Evolutionary conservation across 208 protist genomes (phyloP).

Genomic region (Angomonas deanei): DNA sequence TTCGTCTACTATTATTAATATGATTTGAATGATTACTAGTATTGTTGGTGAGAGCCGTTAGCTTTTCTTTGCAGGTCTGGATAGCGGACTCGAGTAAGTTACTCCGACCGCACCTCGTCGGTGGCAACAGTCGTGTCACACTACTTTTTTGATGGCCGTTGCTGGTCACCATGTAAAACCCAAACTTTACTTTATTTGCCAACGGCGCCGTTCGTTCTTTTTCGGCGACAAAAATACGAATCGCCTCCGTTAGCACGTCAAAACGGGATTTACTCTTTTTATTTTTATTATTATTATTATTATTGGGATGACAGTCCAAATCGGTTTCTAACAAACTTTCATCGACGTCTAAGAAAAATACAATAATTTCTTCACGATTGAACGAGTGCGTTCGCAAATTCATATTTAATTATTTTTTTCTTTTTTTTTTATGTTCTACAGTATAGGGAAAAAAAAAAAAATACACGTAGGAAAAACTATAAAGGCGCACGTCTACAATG

Average conservation of each 20-base stretch:
- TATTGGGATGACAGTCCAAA: conserved; percentile 26
- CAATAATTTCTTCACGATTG: conserved; percentile 35
- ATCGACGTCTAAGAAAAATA: conserved; percentile 46
- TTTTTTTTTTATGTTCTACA: conserved; percentile 8
- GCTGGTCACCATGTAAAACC: neutral
- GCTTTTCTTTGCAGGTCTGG: too few species aligned
- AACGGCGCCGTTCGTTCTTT: neutral
- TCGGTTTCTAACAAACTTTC: conserved; percentile 17
- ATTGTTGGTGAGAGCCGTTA: too few species aligned
- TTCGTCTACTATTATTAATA: neutral
- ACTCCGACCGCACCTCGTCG: too few species aligned
- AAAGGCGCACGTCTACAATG: too few species aligned
- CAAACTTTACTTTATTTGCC: neutral
- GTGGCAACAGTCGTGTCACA: too few species aligned
- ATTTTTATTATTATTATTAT: conserved; percentile 13
- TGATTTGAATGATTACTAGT: neutral
- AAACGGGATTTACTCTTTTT: conserved; percentile 1
- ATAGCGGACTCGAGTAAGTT: too few species aligned
- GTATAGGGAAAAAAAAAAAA: neutral
- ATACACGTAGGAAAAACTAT: neutral
- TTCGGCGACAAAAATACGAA: neutral
- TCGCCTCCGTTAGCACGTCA: neutral
- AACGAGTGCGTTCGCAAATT: conserved; percentile 16
- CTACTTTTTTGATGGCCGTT: neutral
- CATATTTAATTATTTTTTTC: conserved; percentile 10